Conservation (phyloP, 805 yeast genomes). For the Kluyveromyces siamensis region DNA sequence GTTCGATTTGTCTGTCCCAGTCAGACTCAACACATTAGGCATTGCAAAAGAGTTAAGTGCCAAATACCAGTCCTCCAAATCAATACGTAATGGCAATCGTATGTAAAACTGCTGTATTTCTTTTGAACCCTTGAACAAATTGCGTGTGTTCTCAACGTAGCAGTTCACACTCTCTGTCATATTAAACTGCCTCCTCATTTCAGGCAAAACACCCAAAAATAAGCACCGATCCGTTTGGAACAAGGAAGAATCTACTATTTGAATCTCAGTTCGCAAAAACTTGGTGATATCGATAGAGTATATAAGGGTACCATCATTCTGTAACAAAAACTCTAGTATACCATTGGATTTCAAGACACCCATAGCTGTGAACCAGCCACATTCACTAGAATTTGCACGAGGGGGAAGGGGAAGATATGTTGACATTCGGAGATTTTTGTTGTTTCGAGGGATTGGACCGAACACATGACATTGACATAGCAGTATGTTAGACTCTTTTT, state of each 20-base stretch:
- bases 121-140: conserved; percentile 25
- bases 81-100: conserved; percentile 58
- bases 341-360: conserved; percentile 63
- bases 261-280: conserved; percentile 50
- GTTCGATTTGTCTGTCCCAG: conserved; percentile 25
- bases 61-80: conserved; percentile 70
- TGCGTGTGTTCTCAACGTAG: conserved; percentile 5
- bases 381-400: conserved; percentile 28
- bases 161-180: conserved; percentile 4
- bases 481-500: conserved; percentile 31
- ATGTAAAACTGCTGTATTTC: conserved; percentile 30
- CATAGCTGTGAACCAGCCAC: conserved; percentile 64
- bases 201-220: conserved; percentile 48
- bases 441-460: conserved; percentile 44
- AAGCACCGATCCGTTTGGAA: conserved; percentile 50
- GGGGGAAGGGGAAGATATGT: conserved; percentile 3
- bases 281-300: conserved; percentile 48
- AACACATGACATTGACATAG: conserved; percentile 58
- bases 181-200: conserved; percentile 34
- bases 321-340: conserved; percentile 46
- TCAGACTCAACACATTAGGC: conserved; percentile 34
- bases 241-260: conserved; percentile 55
- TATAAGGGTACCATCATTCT: conserved; percentile 52
- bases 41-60: conserved; percentile 56
- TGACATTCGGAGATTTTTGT: conserved; percentile 7